These are phyloP conservation scores for Pythium biforme DNA, from an alignment of 352 stramenopile genomes.

Conservation along the genomic window DNA sequence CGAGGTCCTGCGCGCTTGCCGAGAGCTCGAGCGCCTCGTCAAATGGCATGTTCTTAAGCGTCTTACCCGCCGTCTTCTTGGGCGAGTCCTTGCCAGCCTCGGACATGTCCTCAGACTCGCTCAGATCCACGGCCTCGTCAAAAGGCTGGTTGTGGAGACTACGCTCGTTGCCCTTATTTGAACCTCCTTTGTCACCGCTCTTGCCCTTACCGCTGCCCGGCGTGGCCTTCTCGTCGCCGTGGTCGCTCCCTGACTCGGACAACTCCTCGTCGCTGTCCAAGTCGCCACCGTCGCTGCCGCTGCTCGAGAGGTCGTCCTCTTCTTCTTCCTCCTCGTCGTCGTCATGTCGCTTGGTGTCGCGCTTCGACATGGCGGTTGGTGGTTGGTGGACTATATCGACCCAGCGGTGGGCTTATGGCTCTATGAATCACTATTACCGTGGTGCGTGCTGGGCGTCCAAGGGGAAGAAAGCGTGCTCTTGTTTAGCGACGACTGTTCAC, in stretches of 20 bases:
- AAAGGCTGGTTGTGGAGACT: conserved; percentile 79
- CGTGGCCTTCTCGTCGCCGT: conserved; percentile 35
- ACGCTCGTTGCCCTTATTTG: conserved; percentile 44
- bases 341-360: conserved; percentile 48
- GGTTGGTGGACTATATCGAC: neutral
- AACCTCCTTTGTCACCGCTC: conserved; percentile 7
- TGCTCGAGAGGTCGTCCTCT: conserved; percentile 35
- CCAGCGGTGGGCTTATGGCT: neutral
- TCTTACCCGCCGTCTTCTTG: conserved; percentile 45
- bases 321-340: conserved; percentile 38
- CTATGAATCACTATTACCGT: neutral
- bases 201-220: neutral
- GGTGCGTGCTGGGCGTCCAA: neutral
- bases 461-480: neutral
- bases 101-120: conserved; percentile 63
- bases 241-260: conserved; percentile 61
- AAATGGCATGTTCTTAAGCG: conserved; percentile 78
- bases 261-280: conserved; percentile 68
- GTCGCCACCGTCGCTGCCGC: conserved; percentile 50
- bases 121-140: conserved; percentile 86
- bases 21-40: conserved; percentile 84
- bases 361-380: conserved; percentile 62
- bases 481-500: conserved; percentile 20
- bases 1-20: conserved; percentile 71
- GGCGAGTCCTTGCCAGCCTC: conserved; percentile 49